Base-by-base conservation (phyloP, 495 filamentous ascomycete species). In the Rostrohypoxylon terebratum region DNA sequence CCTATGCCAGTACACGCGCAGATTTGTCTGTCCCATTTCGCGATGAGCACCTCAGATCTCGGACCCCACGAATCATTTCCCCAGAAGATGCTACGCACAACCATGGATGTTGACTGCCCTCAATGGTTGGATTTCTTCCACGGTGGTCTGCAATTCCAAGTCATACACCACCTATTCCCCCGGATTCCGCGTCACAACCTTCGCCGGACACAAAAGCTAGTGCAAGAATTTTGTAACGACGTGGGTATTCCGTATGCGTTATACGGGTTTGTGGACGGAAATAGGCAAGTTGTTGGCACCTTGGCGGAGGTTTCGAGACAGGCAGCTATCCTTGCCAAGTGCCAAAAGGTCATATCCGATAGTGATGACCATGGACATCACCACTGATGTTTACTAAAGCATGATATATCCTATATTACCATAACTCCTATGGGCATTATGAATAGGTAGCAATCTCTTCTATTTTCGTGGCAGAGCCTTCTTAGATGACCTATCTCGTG, bases 71-170 rank as follows among this genome's bases (percentile, higher is more conserved):
- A 99, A 81, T 95, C 92, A 13, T 99, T 98, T 79, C 90, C 96
- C 2, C 96, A 99, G 82, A 93, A 91, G 80, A 98, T 98, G 96
- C 86, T 99, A 55, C 88, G 96, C 63, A 99, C 96, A 10, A 98
- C 96, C 7, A 98, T 98, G 96, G 96, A 99, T 68, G 91, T 99
- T 16, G 95, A 97, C 77, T 99, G 96, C 77, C 93, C 96, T 1
- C 83, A 89, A 31, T 99, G 96, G 96, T 85, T 99, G 16, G 96
- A 99, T 76, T 99, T 96, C 79, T 88, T 99, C 79, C 96, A 99
- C 75, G 96, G 96, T 16, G 96, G 96, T 38, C 82, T 99, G 76
- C 96, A 99, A 79, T 98, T 98, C 79, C 96, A 99, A 79, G 96
- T 92, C 33, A 92, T 99, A 63, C 96, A 99, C 72, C 96, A 99